These are phyloP conservation scores for Acacia melanoxylon DNA, from an alignment of 306 rosid genomes.

Conservation along the genomic window DNA sequence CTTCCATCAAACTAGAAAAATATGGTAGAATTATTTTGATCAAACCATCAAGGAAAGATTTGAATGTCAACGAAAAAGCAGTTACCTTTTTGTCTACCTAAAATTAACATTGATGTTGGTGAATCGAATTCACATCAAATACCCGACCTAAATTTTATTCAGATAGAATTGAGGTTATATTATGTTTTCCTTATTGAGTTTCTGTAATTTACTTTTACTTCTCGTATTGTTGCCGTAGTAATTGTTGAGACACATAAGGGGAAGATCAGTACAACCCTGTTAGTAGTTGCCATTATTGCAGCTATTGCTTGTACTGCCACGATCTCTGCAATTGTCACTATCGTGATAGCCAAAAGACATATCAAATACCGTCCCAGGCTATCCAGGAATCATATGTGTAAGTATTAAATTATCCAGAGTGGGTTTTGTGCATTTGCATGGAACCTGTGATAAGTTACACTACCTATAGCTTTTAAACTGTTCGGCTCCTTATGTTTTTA, in stretches of 20 bases:
- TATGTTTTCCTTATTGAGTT: background rate
- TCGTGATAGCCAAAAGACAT: constrained; percentile 47
- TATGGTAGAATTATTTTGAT: background rate
- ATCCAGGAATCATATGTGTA: constrained; percentile 58
- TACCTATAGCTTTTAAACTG: background rate
- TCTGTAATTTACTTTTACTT: constrained; percentile 26
- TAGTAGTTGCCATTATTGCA: constrained; percentile 50
- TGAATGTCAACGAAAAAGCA: constrained; percentile 19
- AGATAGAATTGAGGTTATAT: background rate
- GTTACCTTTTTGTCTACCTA: background rate
- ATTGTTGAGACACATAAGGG: constrained; percentile 15
- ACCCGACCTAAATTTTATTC: background rate
- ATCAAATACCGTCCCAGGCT: constrained; percentile 31
- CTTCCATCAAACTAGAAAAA: background rate
- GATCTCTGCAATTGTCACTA: constrained; percentile 44
- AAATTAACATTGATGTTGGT: constrained; percentile 10
- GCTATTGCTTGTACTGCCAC: constrained; percentile 43
- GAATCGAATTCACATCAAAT: constrained; percentile 21
- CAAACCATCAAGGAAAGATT: constrained; percentile 23
- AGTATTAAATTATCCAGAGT: constrained; percentile 27
- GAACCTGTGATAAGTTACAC: background rate
- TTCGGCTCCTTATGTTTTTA: background rate
- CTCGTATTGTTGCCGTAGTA: constrained; percentile 37
- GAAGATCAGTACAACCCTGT: constrained; percentile 38
- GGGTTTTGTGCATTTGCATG: background rate